Evolutionary conservation across 2,329 filamentous ascomycete species (phyloP).

Genomic region (Aspergillus viridinutans): DNA sequence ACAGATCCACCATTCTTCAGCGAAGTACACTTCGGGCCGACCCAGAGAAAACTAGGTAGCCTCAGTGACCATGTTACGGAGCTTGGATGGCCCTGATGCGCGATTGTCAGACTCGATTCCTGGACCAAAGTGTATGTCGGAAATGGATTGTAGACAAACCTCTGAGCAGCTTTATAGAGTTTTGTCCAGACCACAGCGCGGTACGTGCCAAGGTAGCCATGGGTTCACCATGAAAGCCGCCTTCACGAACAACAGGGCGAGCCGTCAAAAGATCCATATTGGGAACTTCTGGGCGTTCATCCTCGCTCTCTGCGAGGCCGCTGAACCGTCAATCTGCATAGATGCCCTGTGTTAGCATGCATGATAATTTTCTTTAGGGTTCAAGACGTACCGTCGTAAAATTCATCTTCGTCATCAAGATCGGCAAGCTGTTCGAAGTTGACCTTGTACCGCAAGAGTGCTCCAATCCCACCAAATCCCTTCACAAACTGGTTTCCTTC

Average conservation of each 20-base stretch:
- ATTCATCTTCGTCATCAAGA: conserved; percentile 84
- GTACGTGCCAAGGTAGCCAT: conserved; percentile 29
- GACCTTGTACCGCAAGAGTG: conserved; percentile 97
- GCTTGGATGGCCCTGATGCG: conserved; percentile 41
- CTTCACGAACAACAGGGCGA: conserved; percentile 41
- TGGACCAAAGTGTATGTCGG: not conserved
- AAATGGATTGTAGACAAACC: conserved; percentile 21
- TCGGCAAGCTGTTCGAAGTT: conserved; percentile 99
- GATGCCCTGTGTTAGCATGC: conserved; percentile 2
- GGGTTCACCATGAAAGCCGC: conserved; percentile 31
- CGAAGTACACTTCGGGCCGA: conserved; percentile 23
- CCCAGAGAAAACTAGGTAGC: conserved; percentile 22
- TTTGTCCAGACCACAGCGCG: conserved; percentile 28
- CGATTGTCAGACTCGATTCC: not conserved
- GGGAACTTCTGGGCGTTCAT: conserved; percentile 62
- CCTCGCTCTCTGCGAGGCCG: conserved; percentile 85
- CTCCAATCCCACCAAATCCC: conserved; percentile 97
- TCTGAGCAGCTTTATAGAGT: conserved; percentile 36
- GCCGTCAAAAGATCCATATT: conserved; percentile 52
- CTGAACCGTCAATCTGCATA: conserved; percentile 78
- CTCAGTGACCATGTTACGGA: conserved; percentile 33
- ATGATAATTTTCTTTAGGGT: not conserved
- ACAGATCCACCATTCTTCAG: conserved; percentile 24
- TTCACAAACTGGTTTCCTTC: conserved; percentile 99
- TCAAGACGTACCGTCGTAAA: conserved; percentile 65